phyloP scores from a whole-genome alignment of 2,329 filamentous ascomycete species.

The Pseudogymnoascus sp. region DNA sequence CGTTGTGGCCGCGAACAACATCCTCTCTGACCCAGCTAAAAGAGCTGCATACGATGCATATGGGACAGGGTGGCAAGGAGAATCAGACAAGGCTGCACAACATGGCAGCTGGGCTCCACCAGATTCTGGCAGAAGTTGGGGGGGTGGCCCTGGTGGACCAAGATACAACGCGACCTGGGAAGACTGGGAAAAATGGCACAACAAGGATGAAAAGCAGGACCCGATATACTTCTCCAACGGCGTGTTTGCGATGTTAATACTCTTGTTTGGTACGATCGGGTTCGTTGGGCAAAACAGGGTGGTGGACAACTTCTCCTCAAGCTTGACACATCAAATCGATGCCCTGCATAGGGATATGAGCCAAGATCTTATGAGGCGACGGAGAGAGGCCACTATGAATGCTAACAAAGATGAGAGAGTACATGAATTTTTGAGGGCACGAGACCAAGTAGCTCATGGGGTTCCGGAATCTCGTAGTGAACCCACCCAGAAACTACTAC shows the following conservation, averaged over 20 bases:
- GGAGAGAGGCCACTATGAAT: conserved; percentile 45
- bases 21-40: conserved; percentile 74
- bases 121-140: conserved; percentile 21
- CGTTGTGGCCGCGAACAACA: conserved; percentile 77
- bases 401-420: conserved; percentile 59
- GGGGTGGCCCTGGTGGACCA: conserved; percentile 33
- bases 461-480: neutral
- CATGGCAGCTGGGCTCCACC: conserved; percentile 17
- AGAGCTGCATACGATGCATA: conserved; percentile 74
- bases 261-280: conserved; percentile 61
- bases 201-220: conserved; percentile 43
- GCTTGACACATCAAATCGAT: conserved; percentile 59
- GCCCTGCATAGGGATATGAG: conserved; percentile 60
- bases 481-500: neutral
- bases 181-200: conserved; percentile 83
- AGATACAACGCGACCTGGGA: conserved; percentile 89
- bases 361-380: conserved; percentile 48
- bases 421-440: conserved; percentile 66
- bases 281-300: conserved; percentile 65
- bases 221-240: conserved; percentile 69
- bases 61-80: conserved; percentile 69
- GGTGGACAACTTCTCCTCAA: conserved; percentile 54
- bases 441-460: conserved; percentile 40
- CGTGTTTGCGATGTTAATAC: conserved; percentile 66
- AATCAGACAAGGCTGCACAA: conserved; percentile 24